Conservation (phyloP, 306 rosid species). For the Lathyrus tuberosus region DNA sequence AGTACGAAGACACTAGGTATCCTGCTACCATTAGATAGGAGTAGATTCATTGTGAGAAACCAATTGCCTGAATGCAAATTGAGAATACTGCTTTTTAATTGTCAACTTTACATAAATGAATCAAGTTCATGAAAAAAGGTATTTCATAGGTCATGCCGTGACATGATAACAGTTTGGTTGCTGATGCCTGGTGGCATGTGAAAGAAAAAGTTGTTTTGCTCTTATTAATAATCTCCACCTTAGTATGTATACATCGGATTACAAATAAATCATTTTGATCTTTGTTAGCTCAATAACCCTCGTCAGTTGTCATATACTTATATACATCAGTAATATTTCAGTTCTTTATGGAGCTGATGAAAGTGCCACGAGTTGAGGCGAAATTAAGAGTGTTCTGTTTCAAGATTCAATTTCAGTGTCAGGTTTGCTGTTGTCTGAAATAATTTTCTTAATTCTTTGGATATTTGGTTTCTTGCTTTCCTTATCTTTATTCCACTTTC, state of each 20-base stretch:
- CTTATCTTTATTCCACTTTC: constrained; percentile 37
- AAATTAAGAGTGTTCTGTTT: constrained; percentile 91
- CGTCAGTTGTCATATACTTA: constrained; percentile 26
- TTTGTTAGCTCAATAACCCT: constrained; percentile 26
- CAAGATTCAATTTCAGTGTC: constrained; percentile 82
- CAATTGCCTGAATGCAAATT: constrained; percentile 16
- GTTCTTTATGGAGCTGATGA: constrained; percentile 92
- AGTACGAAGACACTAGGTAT: constrained; percentile 7
- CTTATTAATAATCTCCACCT: background rate
- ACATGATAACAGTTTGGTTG: background rate
- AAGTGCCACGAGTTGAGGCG: constrained; percentile 95
- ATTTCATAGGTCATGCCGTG: constrained; percentile 7
- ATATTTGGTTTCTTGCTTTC: constrained; percentile 37
- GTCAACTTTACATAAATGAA: background rate
- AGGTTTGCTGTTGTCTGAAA: constrained; percentile 65
- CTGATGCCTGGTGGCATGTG: constrained; percentile 17
- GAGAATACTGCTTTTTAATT: constrained; percentile 20
- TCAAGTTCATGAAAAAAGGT: constrained; percentile 13
- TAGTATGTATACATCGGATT: background rate
- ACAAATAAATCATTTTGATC: constrained; percentile 22
- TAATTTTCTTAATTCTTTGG: constrained; percentile 25
- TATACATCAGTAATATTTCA: constrained; percentile 50
- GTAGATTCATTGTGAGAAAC: constrained; percentile 6
- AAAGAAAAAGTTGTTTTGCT: constrained; percentile 1
- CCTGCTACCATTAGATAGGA: constrained; percentile 3